phyloP scores from a whole-genome alignment of 257 asterid genomes.

The Henckelia pumila region DNA sequence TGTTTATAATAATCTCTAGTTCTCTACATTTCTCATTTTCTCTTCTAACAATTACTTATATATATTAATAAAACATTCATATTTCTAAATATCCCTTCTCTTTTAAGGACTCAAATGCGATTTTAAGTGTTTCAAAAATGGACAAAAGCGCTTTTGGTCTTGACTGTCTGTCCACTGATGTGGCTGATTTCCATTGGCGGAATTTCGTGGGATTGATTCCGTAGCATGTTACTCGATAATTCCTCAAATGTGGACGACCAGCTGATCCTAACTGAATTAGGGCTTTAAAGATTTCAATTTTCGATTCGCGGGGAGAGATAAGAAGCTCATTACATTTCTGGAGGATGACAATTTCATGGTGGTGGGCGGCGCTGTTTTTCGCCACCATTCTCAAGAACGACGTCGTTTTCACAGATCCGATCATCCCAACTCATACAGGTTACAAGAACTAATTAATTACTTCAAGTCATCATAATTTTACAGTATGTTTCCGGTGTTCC shows the following conservation, averaged over 20 bases:
- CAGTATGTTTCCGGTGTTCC: neutral
- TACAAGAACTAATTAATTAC: constrained; percentile 9
- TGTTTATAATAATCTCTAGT: too few species aligned
- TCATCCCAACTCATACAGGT: constrained; percentile 52
- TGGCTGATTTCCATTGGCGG: neutral
- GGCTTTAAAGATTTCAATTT: constrained; percentile 28
- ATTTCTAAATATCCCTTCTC: too few species aligned
- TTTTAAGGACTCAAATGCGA: too few species aligned
- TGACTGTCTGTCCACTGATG: neutral
- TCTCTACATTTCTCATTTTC: too few species aligned
- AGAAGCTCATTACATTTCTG: neutral
- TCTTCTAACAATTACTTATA: too few species aligned
- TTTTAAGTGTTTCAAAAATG: too few species aligned
- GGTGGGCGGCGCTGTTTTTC: constrained; percentile 26
- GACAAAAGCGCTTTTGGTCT: neutral
- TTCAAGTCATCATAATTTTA: constrained; percentile 8
- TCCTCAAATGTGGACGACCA: too few species aligned
- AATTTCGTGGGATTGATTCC: neutral
- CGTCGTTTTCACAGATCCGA: constrained; percentile 41
- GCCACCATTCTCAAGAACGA: constrained; percentile 24
- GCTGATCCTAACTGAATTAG: constrained; percentile 22
- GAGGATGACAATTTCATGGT: constrained; percentile 37
- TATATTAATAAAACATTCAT: too few species aligned
- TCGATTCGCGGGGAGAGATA: constrained; percentile 9
- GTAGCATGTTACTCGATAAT: neutral